These are phyloP conservation scores for Pogostemon cablin DNA, from an alignment of 257 asterid genomes.

Conservation along the genomic window DNA sequence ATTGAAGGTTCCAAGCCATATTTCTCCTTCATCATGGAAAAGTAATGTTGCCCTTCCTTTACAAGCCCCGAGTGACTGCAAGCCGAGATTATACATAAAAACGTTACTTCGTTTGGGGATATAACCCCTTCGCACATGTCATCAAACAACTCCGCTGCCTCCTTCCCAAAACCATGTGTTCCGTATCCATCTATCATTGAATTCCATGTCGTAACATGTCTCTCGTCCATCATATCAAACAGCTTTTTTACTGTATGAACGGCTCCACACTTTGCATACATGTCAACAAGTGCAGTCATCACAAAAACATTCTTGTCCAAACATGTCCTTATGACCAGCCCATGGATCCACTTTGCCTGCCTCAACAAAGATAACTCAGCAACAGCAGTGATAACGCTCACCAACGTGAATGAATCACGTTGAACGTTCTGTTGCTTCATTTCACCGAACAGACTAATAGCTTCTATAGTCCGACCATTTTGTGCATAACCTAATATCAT, in stretches of 20 bases:
- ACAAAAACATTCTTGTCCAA: slow-evolving; percentile 61
- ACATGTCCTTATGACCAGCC: slow-evolving; percentile 59
- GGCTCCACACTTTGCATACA: slow-evolving; percentile 94
- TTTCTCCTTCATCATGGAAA: slow-evolving; percentile 62
- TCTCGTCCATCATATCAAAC: slow-evolving; percentile 64
- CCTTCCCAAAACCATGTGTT: slow-evolving; percentile 83
- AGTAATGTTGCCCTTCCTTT: slow-evolving; percentile 60
- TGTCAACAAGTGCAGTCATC: slow-evolving; percentile 86
- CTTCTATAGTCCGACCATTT: slow-evolving; percentile 58
- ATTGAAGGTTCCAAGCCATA: slow-evolving; percentile 67
- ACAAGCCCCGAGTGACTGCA: slow-evolving; percentile 96
- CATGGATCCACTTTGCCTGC: slow-evolving; percentile 93
- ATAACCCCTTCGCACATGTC: slow-evolving; percentile 57
- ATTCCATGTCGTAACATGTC: slow-evolving; percentile 88
- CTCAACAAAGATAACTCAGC: slow-evolving; percentile 77
- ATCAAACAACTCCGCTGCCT: slow-evolving; percentile 67
- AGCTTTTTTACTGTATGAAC: slow-evolving; percentile 68
- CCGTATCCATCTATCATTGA: slow-evolving; percentile 99
- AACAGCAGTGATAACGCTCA: slow-evolving; percentile 75
- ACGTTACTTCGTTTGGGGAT: slow-evolving; percentile 70
- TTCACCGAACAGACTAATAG: slow-evolving; percentile 61
- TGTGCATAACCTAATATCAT: slow-evolving; percentile 89
- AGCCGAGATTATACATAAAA: slow-evolving; percentile 83
- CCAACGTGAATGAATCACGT: slow-evolving; percentile 88
- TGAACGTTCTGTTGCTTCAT: slow-evolving; percentile 57